Evolutionary conservation across 176 grass and related monocot genomes (phyloP).

Genomic region (Musa acuminata): DNA sequence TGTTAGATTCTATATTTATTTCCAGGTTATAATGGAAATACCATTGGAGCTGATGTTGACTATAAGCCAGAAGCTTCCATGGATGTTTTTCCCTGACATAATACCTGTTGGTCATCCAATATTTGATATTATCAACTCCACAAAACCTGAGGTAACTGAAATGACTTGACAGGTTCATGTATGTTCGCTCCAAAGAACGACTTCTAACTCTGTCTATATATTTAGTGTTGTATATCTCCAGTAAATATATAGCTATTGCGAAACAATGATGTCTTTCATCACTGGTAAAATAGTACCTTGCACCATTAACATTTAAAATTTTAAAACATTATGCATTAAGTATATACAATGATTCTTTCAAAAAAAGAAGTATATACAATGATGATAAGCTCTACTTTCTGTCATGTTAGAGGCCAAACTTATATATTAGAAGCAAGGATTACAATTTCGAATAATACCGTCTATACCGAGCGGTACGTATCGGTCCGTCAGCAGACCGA

Average conservation of each 20-base stretch:
- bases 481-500: too few relatives aligned
- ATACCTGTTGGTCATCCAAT: conserved; percentile 82
- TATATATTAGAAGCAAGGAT: too few relatives aligned
- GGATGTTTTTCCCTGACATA: conserved; percentile 98
- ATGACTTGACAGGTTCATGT: background rate
- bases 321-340: background rate
- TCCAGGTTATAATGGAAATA: conserved; percentile 95
- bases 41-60: conserved; percentile 82
- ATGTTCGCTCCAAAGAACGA: background rate
- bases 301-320: background rate
- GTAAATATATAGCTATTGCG: background rate
- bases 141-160: conserved; percentile 78
- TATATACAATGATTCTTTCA: too few relatives aligned
- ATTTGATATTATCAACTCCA: conserved; percentile 90
- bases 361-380: too few relatives aligned
- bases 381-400: too few relatives aligned
- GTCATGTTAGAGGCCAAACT: too few relatives aligned
- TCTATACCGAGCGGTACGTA: too few relatives aligned
- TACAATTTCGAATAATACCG: too few relatives aligned
- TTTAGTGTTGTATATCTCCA: background rate
- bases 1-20: conserved; percentile 5
- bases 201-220: background rate
- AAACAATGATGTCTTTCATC: background rate
- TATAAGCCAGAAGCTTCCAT: conserved; percentile 74
- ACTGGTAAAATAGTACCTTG: background rate